These are phyloP conservation scores for Tulasnella sp. DNA, from an alignment of 768 basidiomycete genomes.

Conservation along the genomic window DNA sequence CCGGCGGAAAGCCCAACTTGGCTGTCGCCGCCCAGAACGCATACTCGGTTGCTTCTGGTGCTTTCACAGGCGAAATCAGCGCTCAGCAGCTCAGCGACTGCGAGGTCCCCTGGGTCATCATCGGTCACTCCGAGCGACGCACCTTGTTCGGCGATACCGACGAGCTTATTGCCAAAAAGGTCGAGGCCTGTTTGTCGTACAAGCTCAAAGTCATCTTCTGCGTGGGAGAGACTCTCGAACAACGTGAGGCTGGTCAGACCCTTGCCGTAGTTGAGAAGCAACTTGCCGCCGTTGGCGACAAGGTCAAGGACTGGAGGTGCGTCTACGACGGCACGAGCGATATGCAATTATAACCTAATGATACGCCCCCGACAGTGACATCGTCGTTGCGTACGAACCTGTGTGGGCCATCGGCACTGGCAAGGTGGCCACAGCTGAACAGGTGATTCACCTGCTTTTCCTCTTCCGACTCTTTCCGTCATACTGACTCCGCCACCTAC, in stretches of 20 bases:
- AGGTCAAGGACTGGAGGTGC: constrained; percentile 74
- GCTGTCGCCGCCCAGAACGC: constrained; percentile 87
- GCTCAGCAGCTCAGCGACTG: constrained; percentile 79
- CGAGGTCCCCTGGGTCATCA: constrained; percentile 83
- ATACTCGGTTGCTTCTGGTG: constrained; percentile 74
- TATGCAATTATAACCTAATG: not conserved
- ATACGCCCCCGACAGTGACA: constrained; percentile 44
- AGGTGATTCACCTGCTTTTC: constrained; percentile 22
- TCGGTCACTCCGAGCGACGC: constrained; percentile 96
- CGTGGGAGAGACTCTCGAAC: constrained; percentile 85
- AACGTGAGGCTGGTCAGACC: constrained; percentile 77
- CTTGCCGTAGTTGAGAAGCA: constrained; percentile 72
- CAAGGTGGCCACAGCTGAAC: constrained; percentile 79
- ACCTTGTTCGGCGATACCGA: constrained; percentile 86
- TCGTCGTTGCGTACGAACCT: constrained; percentile 95
- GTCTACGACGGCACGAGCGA: constrained; percentile 25
- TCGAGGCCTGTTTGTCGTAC: constrained; percentile 66
- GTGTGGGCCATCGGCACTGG: constrained; percentile 99
- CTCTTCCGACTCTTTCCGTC: not conserved
- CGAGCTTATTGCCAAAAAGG: constrained; percentile 75
- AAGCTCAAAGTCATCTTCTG: constrained; percentile 87
- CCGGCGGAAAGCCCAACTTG: constrained; percentile 38
- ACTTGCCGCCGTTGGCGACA: constrained; percentile 63
- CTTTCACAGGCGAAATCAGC: constrained; percentile 95
- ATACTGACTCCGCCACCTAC: not conserved